Evolutionary conservation across 768 basidiomycete genomes (phyloP), one percentile per base, ranked within the genome.

Genomic region (Mycena alexandri): DNA sequence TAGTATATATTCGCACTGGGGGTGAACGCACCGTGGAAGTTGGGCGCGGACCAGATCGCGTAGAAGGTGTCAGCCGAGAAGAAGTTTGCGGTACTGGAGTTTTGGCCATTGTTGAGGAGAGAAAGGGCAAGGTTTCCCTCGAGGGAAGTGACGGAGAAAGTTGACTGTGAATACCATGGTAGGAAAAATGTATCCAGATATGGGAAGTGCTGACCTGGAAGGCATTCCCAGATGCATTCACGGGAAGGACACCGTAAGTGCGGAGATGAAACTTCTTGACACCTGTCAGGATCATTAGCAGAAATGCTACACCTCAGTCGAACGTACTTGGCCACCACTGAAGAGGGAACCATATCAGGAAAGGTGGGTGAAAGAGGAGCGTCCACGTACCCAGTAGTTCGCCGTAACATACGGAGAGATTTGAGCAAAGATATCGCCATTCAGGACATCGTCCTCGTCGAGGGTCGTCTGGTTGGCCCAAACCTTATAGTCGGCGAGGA

Each of bases 361-460:
- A 52, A 19, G 3, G 12, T 1, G 17, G 19, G 21, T 7, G 25
- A 22, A 25, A 17, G 24, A 33, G 22, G 1, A 29, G 36, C 61
- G 29, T 29, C 29, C 3, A 69, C 76, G 14, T 44, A 81, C 80
- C 80, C 79, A 81, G 54, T 76, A 79, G 34, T 81, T 81, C 1
- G 79, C 79, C 16, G 79, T 81, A n/a, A 80, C 79, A 57, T 77
- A 81, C 10, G 79, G 80, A 12, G 76, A 79, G 54, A 80, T 76
- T 54, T 76, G 67, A 21, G 55, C 72, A 55, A 72, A 78, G 19
- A 81, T 74, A 65, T 80, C 79, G 14, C 73, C 79, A 48, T 79
- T 75, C 57, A 80, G 64, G 36, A 80, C 75, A 6, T 77, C 73
- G 17, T 68, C 72, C 67, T 81, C 79, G 29, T 78, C 74, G 8